Base-by-base conservation (phyloP, 176 grass and related monocot species). In the Musa schizocarpa region DNA sequence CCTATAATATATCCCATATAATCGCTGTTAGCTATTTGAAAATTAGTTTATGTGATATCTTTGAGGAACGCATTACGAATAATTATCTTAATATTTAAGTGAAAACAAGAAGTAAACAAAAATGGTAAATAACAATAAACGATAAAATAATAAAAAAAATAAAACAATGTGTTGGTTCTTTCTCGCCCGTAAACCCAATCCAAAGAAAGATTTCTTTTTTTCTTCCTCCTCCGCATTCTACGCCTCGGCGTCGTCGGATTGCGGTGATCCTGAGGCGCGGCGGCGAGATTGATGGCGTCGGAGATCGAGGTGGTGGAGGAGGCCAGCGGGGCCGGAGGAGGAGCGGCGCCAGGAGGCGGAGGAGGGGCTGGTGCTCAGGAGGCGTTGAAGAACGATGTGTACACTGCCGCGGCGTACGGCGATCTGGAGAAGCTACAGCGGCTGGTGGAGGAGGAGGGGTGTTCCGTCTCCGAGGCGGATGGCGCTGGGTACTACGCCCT, bases 401-500 rank as follows among this genome's bases (percentile, higher is more conserved):
- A 91, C 88, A 98, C 94, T 5, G 94, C 88, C 23, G 90, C 94
- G 26, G 94, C 94, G 17, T 98, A 98, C 74, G 94, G 90, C 63
- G 94, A 98, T 93, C 83, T 98, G 82, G 94, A 98, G 94, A 98
- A 93, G 84, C 94, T 98, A 53, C 94, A 93, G 86, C 58, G 86
- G 78, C 86, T 98, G 29, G 94, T 98, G 74, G 90, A 91, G 86
- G 83, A 1, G 34, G 94, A 98, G 82, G 90, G 90, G 43, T 78
- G 75, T 9, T 80, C 88, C 13, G 90, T 98, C 7, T 49, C 50
- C 11, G 84, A 83, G 13, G 82, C 82, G 57, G 94, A 98, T 73
- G 94, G 75, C 66, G 81, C 72, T 1, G 94, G 94, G 0, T 93
- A 98, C 88, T 72, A 93, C 77, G 94, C 88, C 19, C 88, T 98